Evolutionary conservation across 2,329 filamentous ascomycete species (phyloP).

Genomic region (Colletotrichum sp.): DNA sequence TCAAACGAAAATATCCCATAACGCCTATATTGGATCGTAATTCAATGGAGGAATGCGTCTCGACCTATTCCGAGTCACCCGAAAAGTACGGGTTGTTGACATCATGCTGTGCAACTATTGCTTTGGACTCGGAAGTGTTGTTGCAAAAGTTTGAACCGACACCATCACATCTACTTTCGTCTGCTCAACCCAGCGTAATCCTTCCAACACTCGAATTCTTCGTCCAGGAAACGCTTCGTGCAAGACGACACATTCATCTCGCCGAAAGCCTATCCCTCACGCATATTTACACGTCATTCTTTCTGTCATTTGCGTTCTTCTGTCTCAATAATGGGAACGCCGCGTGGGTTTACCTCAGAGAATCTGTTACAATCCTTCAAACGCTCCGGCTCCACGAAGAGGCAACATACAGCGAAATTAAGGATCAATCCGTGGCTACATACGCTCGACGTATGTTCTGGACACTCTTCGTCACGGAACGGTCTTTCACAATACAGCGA

Average conservation of each 20-base stretch:
- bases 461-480: constrained; percentile 36
- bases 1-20: constrained; percentile 36
- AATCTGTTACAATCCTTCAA: not conserved
- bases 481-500: constrained; percentile 33
- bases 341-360: constrained; percentile 29
- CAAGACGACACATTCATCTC: constrained; percentile 25
- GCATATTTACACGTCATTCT: constrained; percentile 34
- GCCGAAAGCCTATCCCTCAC: constrained; percentile 29
- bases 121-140: constrained; percentile 30
- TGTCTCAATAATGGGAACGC: constrained; percentile 34
- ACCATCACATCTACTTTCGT: not conserved
- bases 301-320: constrained; percentile 33
- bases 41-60: constrained; percentile 21
- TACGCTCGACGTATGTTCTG: constrained; percentile 30
- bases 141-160: not conserved
- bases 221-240: constrained; percentile 29
- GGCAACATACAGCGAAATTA: not conserved
- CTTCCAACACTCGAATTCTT: constrained; percentile 26
- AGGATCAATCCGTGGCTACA: not conserved
- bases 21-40: constrained; percentile 32
- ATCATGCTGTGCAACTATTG: constrained; percentile 31
- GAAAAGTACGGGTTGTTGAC: constrained; percentile 30
- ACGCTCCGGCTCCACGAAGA: not conserved
- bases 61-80: constrained; percentile 6
- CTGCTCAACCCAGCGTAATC: not conserved